phyloP scores from a whole-genome alignment of 163 green algal genomes.

The Scenedesmus sp. region DNA sequence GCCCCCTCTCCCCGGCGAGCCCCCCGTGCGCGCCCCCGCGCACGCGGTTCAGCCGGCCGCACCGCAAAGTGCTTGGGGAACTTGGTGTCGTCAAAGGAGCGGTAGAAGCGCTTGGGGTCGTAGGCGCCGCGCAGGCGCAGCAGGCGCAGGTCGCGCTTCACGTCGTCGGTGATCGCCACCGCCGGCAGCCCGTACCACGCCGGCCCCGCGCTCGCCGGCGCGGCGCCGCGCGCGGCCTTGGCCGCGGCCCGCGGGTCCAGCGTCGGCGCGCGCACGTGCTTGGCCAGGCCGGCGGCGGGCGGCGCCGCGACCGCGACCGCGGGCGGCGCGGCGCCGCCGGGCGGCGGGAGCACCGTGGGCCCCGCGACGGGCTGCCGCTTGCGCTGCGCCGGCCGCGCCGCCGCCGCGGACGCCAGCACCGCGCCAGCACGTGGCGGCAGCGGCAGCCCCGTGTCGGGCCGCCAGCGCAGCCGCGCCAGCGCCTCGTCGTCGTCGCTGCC shows the following conservation, averaged over 20 bases:
- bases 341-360: too few relatives aligned
- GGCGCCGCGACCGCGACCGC: too few relatives aligned
- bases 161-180: constrained; percentile 66
- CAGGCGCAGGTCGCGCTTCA: constrained; percentile 76
- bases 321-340: too few relatives aligned
- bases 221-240: constrained; percentile 8
- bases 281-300: constrained; percentile 14
- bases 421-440: constrained; percentile 2
- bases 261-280: background rate
- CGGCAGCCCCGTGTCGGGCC: constrained; percentile 26
- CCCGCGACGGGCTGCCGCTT: background rate
- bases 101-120: constrained; percentile 86
- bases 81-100: constrained; percentile 70
- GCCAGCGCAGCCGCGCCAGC: constrained; percentile 2
- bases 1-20: too few relatives aligned
- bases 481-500: constrained; percentile 16
- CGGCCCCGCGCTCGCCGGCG: constrained; percentile 25
- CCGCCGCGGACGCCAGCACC: constrained; percentile 19
- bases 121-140: constrained; percentile 75
- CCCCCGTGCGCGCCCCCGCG: too few relatives aligned
- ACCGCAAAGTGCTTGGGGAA: constrained; percentile 67
- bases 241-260: constrained; percentile 21
- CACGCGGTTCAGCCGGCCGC: too few relatives aligned
- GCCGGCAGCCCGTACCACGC: constrained; percentile 64
- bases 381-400: constrained; percentile 4